Conservation (phyloP, 352 stramenopile species). For the Phytophthora sojae region DNA sequence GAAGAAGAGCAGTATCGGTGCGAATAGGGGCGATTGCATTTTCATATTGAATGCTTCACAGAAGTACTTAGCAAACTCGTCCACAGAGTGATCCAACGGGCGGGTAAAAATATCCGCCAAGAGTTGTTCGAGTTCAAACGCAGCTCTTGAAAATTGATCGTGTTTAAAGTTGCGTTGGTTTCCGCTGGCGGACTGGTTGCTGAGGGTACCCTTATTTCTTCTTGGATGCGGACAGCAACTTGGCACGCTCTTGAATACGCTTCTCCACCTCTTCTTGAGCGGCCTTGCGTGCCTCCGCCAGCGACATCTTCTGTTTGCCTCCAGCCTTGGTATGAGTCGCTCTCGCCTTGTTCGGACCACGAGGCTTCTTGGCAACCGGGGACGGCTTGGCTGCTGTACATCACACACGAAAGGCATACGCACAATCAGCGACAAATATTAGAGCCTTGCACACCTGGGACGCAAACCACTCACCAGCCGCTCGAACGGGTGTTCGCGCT, state of each 20-base stretch:
- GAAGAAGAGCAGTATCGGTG: too few species aligned
- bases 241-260: conserved; percentile 71
- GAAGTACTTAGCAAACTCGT: too few species aligned
- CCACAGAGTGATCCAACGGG: too few species aligned
- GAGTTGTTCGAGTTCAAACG: not conserved
- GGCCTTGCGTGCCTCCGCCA: conserved; percentile 69
- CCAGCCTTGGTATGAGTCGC: conserved; percentile 3
- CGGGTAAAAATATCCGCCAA: too few species aligned
- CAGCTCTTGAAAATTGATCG: conserved; percentile 14
- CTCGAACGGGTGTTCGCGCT: conserved; percentile 28
- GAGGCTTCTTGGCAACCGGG: conserved; percentile 59
- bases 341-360: conserved; percentile 49
- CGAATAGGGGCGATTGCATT: too few species aligned
- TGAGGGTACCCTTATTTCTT: conserved; percentile 54
- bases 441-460: conserved; percentile 13
- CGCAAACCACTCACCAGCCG: conserved; percentile 43
- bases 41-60: too few species aligned
- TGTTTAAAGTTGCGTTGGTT: conserved; percentile 12
- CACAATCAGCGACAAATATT: conserved; percentile 38
- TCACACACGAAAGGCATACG: conserved; percentile 14
- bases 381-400: conserved; percentile 44
- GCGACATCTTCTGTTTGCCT: conserved; percentile 56
- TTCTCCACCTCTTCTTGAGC: conserved; percentile 80
- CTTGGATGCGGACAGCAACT: conserved; percentile 60
- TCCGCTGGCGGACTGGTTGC: not conserved